Percentiles rank a stretch among this genome's conserved stretches.
Conservation (phyloP, 352 stramenopile species). For the Pythium monospermum region DNA sequence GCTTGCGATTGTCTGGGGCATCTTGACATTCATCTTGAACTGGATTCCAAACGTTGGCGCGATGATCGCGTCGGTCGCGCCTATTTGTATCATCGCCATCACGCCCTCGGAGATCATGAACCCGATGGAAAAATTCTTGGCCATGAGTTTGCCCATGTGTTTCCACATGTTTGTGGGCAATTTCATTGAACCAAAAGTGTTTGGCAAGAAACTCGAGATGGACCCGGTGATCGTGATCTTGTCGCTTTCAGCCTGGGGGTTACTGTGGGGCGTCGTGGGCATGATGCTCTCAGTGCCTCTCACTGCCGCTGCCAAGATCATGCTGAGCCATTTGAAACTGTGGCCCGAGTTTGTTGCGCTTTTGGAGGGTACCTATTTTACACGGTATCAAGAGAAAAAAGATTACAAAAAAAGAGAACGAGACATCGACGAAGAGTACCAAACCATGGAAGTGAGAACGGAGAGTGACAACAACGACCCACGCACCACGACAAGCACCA, state of each 20-base stretch:
- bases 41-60: conserved; percentile 88
- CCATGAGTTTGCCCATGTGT: conserved; percentile 78
- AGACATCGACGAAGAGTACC: conserved; percentile 47
- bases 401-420: conserved; percentile 76
- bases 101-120: conserved; percentile 81
- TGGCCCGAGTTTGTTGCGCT: conserved; percentile 85
- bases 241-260: conserved; percentile 81
- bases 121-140: conserved; percentile 87
- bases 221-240: conserved; percentile 84
- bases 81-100: conserved; percentile 86
- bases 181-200: conserved; percentile 86
- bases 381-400: conserved; percentile 58
- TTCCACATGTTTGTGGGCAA: conserved; percentile 89
- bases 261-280: conserved; percentile 82
- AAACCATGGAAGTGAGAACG: conserved; percentile 74
- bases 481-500: conserved; percentile 5
- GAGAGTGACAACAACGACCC: conserved; percentile 66
- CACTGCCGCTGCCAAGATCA: conserved; percentile 83
- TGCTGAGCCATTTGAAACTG: conserved; percentile 79
- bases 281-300: conserved; percentile 89
- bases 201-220: conserved; percentile 84
- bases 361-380: conserved; percentile 86
- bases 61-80: conserved; percentile 81
- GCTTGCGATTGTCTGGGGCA: conserved; percentile 83
- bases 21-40: conserved; percentile 87